Evolutionary conservation across 768 basidiomycete genomes (phyloP).

Genomic region (Tephrocybe sp.): DNA sequence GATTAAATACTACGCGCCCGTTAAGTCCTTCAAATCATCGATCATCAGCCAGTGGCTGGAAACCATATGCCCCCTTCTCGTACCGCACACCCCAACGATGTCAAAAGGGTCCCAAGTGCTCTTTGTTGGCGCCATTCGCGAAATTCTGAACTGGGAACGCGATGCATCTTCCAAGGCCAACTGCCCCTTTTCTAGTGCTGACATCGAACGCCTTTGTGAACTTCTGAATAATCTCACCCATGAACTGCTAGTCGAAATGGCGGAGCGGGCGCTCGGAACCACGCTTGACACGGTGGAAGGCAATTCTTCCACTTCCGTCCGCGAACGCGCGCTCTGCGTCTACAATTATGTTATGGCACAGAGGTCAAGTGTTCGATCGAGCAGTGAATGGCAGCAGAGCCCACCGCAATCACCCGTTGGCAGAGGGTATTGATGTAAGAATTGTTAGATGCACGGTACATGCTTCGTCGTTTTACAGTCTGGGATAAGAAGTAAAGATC

Average conservation of each 20-base stretch:
- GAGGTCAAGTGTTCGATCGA: no score
- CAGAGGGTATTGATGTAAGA: no score
- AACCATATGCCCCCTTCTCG: neutral
- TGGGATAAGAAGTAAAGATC: no score
- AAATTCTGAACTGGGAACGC: slow-evolving; percentile 1
- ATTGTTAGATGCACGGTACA: no score
- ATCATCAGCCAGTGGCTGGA: neutral
- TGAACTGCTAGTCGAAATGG: neutral
- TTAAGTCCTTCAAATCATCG: neutral
- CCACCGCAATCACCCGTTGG: neutral
- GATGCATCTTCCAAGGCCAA: neutral
- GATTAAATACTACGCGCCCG: neutral
- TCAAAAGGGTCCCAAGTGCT: neutral
- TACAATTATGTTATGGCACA: neutral
- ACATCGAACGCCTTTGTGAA: neutral
- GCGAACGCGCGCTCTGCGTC: neutral
- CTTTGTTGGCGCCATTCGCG: neutral
- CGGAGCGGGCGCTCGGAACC: neutral
- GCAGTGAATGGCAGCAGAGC: neutral
- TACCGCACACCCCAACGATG: neutral
- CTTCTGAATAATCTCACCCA: neutral
- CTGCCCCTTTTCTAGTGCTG: neutral
- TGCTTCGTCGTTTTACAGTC: no score
- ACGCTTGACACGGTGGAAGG: neutral
- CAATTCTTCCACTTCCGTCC: neutral